Conservation (phyloP, 495 filamentous ascomycete species). For the Xylaria intraflava region DNA sequence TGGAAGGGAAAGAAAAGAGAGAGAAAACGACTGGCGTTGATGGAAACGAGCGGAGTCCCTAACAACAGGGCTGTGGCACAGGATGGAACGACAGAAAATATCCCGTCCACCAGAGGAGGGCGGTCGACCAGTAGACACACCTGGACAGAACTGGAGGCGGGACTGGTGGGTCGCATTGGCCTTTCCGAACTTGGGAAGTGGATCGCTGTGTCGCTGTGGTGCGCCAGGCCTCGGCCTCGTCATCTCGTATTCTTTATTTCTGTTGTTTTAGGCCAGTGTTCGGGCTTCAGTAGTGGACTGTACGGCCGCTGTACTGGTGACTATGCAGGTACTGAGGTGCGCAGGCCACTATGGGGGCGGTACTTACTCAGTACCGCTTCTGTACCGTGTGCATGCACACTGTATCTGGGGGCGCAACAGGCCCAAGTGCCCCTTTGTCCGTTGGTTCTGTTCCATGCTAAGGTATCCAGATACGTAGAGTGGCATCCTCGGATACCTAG, state of each 20-base stretch:
- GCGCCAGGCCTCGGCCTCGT: neutral
- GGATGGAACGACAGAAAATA: constrained; percentile 6
- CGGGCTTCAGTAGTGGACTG: neutral
- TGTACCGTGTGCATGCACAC: too few species aligned
- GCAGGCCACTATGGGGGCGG: too few species aligned
- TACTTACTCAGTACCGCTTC: too few species aligned
- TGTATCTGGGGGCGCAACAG: too few species aligned
- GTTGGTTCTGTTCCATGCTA: too few species aligned
- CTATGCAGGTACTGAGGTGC: too few species aligned
- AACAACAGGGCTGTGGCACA: constrained; percentile 7
- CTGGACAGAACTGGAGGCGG: neutral
- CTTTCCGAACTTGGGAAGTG: constrained; percentile 10
- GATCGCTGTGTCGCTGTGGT: neutral
- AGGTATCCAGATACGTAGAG: too few species aligned
- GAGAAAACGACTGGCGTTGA: neutral
- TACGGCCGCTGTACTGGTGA: too few species aligned
- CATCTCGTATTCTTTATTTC: constrained; percentile 11
- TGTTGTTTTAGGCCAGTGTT: neutral
- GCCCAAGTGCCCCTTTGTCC: too few species aligned
- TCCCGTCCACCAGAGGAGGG: neutral
- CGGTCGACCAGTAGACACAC: neutral
- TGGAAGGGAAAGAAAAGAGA: neutral
- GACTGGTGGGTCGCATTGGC: constrained; percentile 4
- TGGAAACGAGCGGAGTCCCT: constrained; percentile 12
- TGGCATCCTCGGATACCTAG: too few species aligned